Evolutionary conservation across 192 early-diverging fungal genomes (phyloP).

Genomic region (Backusella morwellensis): DNA sequence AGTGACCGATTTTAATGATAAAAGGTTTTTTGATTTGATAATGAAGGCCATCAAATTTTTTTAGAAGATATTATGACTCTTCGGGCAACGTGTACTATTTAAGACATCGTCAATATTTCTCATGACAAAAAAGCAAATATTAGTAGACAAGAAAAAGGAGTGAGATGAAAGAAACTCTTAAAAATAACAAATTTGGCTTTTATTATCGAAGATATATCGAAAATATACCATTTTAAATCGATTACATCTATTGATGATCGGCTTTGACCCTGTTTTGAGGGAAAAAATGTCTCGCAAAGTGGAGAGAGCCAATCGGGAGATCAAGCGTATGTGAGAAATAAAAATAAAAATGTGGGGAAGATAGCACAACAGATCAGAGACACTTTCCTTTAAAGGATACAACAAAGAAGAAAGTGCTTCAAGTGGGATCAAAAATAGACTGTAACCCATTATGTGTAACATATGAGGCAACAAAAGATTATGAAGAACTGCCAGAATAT

Average conservation of each 20-base stretch:
- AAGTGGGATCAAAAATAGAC: not conserved
- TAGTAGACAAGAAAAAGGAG: too few species aligned
- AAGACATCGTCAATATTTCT: too few species aligned
- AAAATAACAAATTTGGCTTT: too few species aligned
- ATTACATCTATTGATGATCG: not conserved
- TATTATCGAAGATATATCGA: too few species aligned
- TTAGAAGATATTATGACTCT: too few species aligned
- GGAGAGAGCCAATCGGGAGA: not conserved
- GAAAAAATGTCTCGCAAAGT: not conserved
- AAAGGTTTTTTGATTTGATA: too few species aligned
- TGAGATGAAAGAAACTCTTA: too few species aligned
- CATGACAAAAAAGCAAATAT: too few species aligned
- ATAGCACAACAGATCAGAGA: not conserved
- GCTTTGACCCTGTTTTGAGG: not conserved
- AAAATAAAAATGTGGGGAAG: not conserved
- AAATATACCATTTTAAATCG: not conserved
- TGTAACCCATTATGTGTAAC: not conserved
- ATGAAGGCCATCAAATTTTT: too few species aligned
- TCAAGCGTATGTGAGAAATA: not conserved
- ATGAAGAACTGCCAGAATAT: not conserved
- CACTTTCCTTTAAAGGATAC: not conserved
- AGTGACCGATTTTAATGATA: too few species aligned
- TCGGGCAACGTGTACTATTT: too few species aligned
- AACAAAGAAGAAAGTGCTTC: not conserved
- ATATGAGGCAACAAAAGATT: not conserved